These are phyloP conservation scores for Trichoderma guizhouense DNA, from an alignment of 2,329 filamentous ascomycete genomes.

Conservation along the genomic window DNA sequence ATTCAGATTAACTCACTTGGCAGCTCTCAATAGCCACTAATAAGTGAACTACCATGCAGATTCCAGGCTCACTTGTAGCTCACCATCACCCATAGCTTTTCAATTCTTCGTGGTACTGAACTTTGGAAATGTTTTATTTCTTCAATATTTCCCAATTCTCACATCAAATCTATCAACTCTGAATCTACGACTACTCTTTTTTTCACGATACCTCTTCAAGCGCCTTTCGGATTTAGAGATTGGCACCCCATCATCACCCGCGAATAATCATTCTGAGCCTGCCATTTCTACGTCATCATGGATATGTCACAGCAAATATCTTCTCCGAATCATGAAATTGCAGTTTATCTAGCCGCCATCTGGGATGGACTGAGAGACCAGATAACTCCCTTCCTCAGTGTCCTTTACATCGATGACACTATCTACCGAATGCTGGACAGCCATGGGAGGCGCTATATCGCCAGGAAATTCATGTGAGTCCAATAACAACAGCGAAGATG, in stretches of 20 bases:
- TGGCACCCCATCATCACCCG: neutral
- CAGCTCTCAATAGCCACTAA: neutral
- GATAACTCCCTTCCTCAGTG: slow-evolving; percentile 21
- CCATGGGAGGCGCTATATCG: slow-evolving; percentile 24
- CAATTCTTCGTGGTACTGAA: neutral
- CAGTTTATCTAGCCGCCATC: slow-evolving; percentile 18
- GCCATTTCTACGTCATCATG: neutral
- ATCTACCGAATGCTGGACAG: slow-evolving; percentile 23
- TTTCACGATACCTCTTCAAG: neutral
- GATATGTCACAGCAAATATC: neutral
- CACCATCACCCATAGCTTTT: neutral
- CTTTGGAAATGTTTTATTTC: neutral
- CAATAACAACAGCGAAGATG: neutral
- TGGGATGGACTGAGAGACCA: slow-evolving; percentile 22
- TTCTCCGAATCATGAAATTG: slow-evolving; percentile 1
- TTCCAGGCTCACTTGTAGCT: neutral
- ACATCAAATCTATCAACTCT: neutral
- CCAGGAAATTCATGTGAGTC: slow-evolving; percentile 27
- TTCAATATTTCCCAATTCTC: neutral
- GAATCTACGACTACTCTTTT: too few species aligned
- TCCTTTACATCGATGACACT: slow-evolving; percentile 21
- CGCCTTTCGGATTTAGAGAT: neutral
- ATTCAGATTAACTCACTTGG: neutral
- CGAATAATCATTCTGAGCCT: neutral
- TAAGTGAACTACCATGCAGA: neutral